Base-by-base conservation (phyloP, 257 asterid species). In the Jacaranda copaia region DNA sequence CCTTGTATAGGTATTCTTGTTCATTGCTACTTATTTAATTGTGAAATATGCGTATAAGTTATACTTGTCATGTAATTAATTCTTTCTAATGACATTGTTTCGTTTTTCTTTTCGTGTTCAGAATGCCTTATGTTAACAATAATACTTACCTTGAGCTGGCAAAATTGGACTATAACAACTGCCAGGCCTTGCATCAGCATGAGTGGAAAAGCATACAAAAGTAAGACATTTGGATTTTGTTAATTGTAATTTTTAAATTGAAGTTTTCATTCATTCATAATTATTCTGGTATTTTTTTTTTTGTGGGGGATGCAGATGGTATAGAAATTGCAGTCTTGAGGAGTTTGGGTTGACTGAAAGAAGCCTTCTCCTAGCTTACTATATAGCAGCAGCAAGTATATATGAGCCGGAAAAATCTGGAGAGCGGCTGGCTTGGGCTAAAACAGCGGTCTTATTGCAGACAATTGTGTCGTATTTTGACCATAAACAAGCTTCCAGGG, bases 71-170 rank as follows among this genome's bases (percentile, higher is more conserved):
- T 25, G 32, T 25, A 25, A 25, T 25, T 25, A 25, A 25, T 25
- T 25, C 32, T 25, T 25, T 25, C 32, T 25, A 25, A 25, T 25
- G 32, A 25, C 32, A 25, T 25, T 25, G 32, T 25, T 25, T 25
- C 32, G 32, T 25, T 25, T 25, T 25, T 25, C 32, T 2, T 25
- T 25, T 55, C 4, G 16, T 25, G 43, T 74, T 45, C 78, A 95
- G 99, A 89, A 95, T 95, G 98, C 83, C 91, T 0, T 71, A 80
- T 42, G 96, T 96, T 7, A 96, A 89, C 83, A 93, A 88, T 56
- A 85, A 86, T 70, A 76, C 68, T 0, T 93, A 96, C 73, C 87
- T 96, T 65, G 91, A 93, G 82, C 82, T 93, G 6, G 99, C 91
- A 6, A 91, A 87, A 70, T 45, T 85, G 71, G 99, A 96, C 80